Percentiles rank a stretch among this genome's conserved stretches.
Evolutionary conservation across 495 filamentous ascomycete genomes (phyloP).

Genomic region (Penicillium riverlandense): DNA sequence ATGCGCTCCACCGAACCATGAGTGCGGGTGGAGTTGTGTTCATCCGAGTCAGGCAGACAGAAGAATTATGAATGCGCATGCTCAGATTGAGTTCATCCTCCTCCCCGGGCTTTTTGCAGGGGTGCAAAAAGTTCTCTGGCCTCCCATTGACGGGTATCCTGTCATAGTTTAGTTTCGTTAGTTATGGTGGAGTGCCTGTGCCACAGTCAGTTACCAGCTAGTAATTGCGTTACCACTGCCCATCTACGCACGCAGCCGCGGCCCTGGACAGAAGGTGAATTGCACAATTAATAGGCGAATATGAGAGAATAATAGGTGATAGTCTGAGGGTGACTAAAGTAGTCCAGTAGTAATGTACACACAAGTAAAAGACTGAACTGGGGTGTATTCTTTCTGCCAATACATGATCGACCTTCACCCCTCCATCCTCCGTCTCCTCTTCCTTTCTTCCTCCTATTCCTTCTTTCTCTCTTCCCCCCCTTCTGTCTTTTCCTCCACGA

Average conservation of each 20-base stretch:
- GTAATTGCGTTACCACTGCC: conserved; percentile 9
- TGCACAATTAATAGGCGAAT: not conserved
- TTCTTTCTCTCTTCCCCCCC: not conserved
- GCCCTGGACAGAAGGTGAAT: conserved; percentile 1
- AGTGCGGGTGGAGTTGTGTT: no score
- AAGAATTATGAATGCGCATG: no score
- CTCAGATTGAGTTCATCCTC: no score
- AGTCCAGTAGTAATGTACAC: not conserved
- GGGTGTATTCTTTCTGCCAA: not conserved
- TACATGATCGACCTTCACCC: conserved; percentile 22
- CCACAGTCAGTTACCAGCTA: not conserved
- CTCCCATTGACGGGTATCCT: not conserved
- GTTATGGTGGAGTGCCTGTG: not conserved
- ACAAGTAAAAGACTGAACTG: no score
- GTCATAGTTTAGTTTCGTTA: no score
- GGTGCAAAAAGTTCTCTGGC: not conserved
- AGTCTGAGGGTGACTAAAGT: not conserved
- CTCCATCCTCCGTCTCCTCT: not conserved
- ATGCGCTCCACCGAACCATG: conserved; percentile 9
- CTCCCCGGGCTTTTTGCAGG: no score
- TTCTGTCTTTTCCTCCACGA: not conserved
- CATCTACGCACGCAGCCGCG: conserved; percentile 24
- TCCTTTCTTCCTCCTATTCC: conserved; percentile 2
- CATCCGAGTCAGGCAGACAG: no score
- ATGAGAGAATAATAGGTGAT: no score